Conservation (phyloP, 2,329 filamentous ascomycete species). For the Hansfordia pulvinata region DNA sequence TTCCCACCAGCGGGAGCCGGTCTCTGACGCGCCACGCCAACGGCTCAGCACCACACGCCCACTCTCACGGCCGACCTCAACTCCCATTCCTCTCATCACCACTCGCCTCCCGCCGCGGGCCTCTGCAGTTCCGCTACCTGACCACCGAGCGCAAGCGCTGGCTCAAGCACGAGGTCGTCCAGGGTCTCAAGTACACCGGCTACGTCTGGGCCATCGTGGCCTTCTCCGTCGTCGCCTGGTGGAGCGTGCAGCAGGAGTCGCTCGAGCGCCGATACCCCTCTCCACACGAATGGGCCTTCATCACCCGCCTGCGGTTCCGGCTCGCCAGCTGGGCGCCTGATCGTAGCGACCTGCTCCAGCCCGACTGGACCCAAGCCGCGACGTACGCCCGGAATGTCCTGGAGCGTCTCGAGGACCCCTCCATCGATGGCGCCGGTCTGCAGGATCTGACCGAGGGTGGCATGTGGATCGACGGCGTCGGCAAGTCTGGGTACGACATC, state of each 20-base stretch:
- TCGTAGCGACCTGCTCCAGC: constrained; percentile 33
- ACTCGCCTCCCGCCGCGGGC: constrained; percentile 26
- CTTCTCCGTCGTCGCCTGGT: constrained; percentile 45
- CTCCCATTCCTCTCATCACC: constrained; percentile 38
- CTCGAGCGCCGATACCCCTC: constrained; percentile 68
- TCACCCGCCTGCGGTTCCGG: constrained; percentile 55
- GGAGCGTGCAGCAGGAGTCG: constrained; percentile 58
- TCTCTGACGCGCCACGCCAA: too few species aligned
- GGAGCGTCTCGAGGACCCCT: constrained; percentile 53
- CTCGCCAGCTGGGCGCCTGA: constrained; percentile 47
- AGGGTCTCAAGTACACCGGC: constrained; percentile 54
- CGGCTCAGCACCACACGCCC: too few species aligned
- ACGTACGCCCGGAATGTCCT: constrained; percentile 46
- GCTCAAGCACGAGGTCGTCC: constrained; percentile 56
- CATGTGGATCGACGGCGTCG: constrained; percentile 37
- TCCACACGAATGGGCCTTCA: constrained; percentile 67
- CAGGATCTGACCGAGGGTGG: constrained; percentile 40
- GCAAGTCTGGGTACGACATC: constrained; percentile 48
- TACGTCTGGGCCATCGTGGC: constrained; percentile 50
- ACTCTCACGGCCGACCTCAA: too few species aligned
- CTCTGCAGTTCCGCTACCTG: constrained; percentile 55
- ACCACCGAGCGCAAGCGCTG: constrained; percentile 66
- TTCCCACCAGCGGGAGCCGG: too few species aligned
- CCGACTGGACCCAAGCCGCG: constrained; percentile 59
- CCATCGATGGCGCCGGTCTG: constrained; percentile 54